phyloP scores from a whole-genome alignment of 148 eudicot genomes.

The Rhododendron ferrugineum region DNA sequence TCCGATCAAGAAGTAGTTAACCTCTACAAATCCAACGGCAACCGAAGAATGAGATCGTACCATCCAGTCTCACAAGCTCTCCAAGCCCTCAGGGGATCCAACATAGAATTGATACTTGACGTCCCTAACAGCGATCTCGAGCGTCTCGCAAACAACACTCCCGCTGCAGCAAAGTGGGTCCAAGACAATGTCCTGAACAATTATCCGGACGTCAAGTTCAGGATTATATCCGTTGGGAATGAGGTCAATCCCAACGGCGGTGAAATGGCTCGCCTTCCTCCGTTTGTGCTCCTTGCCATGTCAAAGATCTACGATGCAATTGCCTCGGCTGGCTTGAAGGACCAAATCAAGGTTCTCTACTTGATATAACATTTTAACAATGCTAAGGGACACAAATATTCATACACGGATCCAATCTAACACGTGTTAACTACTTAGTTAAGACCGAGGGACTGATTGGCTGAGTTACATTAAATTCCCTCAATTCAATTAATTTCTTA shows the following conservation, averaged over 20 bases:
- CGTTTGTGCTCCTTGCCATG: slow-evolving; percentile 39
- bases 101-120: slow-evolving; percentile 6
- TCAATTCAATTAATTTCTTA: too few relatives aligned
- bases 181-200: slow-evolving; percentile 19
- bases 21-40: slow-evolving; percentile 29
- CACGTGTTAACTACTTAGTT: too few relatives aligned
- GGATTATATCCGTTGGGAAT: slow-evolving; percentile 46
- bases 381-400: too few relatives aligned
- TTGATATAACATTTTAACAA: slow-evolving; percentile 9
- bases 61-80: slow-evolving; percentile 16
- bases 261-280: neutral
- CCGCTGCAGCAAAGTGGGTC: slow-evolving; percentile 35
- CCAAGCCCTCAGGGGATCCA: slow-evolving; percentile 28
- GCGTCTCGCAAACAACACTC: neutral
- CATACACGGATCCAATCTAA: too few relatives aligned
- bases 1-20: slow-evolving; percentile 15
- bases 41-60: slow-evolving; percentile 30
- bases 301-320: slow-evolving; percentile 33
- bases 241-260: slow-evolving; percentile 29
- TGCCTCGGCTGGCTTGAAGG: slow-evolving; percentile 5
- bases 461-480: too few relatives aligned
- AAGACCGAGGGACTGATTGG: too few relatives aligned
- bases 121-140: neutral
- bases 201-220: slow-evolving; percentile 20
- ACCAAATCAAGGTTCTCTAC: slow-evolving; percentile 27